Base-by-base conservation (phyloP, 345 rosid species). In the Linum trigynum region DNA sequence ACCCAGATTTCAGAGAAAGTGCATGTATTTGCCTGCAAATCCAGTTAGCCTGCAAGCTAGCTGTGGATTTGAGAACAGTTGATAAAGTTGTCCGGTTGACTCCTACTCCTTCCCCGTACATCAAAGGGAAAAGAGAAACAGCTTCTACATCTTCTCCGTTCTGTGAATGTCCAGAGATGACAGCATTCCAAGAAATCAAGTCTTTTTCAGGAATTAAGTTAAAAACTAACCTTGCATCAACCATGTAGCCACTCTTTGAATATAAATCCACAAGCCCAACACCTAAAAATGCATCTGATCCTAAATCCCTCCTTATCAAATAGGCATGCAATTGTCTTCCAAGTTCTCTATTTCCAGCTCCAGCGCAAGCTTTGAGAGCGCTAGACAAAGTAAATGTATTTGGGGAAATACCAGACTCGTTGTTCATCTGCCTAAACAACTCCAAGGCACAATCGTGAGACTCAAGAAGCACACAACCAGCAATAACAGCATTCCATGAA, bases 401-500 rank as follows among this genome's bases (percentile, higher is more conserved):
- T 41, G 88, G 86, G 55, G 15, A 37, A 36, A 57, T 64, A 57
- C 81, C 83, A 2, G 74, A 80, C 50, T 55, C 69, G 63, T 23
- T 23, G 32, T 69, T 77, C 85, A 83, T 80, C 62, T 74, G 59
- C 65, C 39, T 56, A 64, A 76, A 80, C 66, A 83, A 72, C 41
- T 71, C 67, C 50, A 83, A 59, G 57, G 85, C 85, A 70, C 32
- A 32, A 39, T 71, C 66, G 68, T 80, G 65, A 41, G 71, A 39
- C 69, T 72, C 81, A 48, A 74, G 84, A 59, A 78, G 82, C 65
- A 80, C 82, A 67, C 85, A 83, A 50, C 88, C 85, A 9, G 85
- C 86, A 62, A 82, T 83, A 57, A 82, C 63, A 65, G 91, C 84
- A 75, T 83, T 86, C 88, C 91, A 86, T 43, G 86, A 79, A 69